Base-by-base conservation (phyloP, 768 basidiomycete genomes). In the Bullera alba region DNA sequence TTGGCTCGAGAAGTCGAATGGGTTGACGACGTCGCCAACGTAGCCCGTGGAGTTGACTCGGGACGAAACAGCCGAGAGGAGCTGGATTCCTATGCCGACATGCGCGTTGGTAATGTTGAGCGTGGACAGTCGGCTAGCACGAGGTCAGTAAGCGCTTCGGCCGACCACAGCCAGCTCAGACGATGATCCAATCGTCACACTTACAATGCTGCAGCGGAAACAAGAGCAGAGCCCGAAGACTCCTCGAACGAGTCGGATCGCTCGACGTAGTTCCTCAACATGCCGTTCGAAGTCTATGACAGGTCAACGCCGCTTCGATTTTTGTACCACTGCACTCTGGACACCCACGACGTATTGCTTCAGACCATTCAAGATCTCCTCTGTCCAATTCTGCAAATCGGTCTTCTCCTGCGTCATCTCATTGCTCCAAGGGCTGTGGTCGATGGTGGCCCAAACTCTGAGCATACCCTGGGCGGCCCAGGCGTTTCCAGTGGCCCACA, bases 391-490 rank as follows among this genome's bases (percentile, higher is more conserved):
- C 17, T 57, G 52, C 17, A 77, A 60, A 48, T 74, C 67, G 12
- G 50, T 44, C 37, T 59, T 54, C 52, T 77, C 70, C 26, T 50
- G 49, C 2, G 39, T 56, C 72, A 77, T 73, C 1, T 54, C 32
- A 25, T 54, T 42, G 15, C 50, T 60, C 46, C 51, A 74, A 7
- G 49, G 45, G 10, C 69, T 71, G 54, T 63, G 63, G 32, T 66
- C 54, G 52, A 77, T 76, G 3, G 75, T 76, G 17, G 70, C 71
- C 32, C 65, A 63, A 5, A 76, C 75, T 19, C 75, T 64, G 22
- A 74, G 43, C 73, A 77, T 77, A 17, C 76, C 76, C 12, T 65
- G 55, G 14, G 74, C 74, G 2, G 74, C 76, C 76, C 76, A 77
- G n/a, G 61, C 76, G 44, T 77, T 76, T 22, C 76, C 76, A 3